A percentile compares a stretch with the other conserved stretches of the same genome.
Conservation (phyloP, 345 rosid genomes). For the Noccaea bulbosa region DNA sequence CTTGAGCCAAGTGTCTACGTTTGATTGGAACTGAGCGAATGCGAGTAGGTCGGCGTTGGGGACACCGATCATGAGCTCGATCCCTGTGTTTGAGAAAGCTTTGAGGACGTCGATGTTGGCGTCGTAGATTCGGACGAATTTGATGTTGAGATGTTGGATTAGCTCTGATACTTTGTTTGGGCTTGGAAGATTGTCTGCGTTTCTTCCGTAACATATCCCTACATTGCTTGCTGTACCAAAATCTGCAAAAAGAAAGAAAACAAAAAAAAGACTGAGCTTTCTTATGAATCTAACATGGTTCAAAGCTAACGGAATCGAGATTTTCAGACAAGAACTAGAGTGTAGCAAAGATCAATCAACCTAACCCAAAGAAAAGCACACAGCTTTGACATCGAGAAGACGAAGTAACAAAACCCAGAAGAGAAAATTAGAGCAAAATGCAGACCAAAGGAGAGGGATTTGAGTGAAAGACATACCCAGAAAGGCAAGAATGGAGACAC, state of each 20-base stretch:
- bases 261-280: too few species aligned
- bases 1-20: conserved; percentile 82
- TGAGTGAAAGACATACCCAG: conserved; percentile 30
- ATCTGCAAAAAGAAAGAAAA: too few species aligned
- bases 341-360: not conserved
- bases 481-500: conserved; percentile 32
- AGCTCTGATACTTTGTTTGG: conserved; percentile 71
- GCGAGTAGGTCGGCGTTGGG: conserved; percentile 82
- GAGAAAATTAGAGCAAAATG: conserved; percentile 30
- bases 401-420: conserved; percentile 17
- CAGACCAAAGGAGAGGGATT: conserved; percentile 13
- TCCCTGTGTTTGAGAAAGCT: conserved; percentile 85
- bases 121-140: conserved; percentile 81
- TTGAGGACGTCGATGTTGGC: conserved; percentile 88
- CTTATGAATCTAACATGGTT: too few species aligned
- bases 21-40: conserved; percentile 86
- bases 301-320: conserved; percentile 27
- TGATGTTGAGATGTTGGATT: conserved; percentile 67
- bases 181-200: conserved; percentile 95
- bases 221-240: conserved; percentile 64
- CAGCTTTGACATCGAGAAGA: conserved; percentile 27
- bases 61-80: conserved; percentile 89
- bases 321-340: conserved; percentile 21
- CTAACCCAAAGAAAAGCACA: conserved; percentile 7
- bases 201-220: conserved; percentile 94